Percentiles rank a stretch among this genome's conserved stretches.
Conservation (phyloP, 495 filamentous ascomycete species). For the Penicillium coprophilum region DNA sequence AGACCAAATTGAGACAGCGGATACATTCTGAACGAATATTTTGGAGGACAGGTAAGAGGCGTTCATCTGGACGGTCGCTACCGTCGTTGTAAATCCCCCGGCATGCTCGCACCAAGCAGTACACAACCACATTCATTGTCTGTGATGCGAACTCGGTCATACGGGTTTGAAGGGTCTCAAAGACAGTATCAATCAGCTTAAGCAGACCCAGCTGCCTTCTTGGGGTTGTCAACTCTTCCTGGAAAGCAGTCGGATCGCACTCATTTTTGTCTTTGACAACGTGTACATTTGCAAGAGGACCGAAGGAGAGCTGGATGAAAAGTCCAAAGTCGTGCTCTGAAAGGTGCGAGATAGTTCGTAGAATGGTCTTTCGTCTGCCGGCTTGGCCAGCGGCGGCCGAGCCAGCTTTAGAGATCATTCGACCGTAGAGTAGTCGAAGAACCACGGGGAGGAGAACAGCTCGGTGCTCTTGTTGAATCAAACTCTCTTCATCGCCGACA, state of each 20-base stretch:
- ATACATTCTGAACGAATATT: slow-evolving; percentile 70
- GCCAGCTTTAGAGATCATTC: slow-evolving; percentile 80
- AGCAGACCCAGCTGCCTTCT: slow-evolving; percentile 85
- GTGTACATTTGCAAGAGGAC: slow-evolving; percentile 58
- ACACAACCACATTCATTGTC: slow-evolving; percentile 72
- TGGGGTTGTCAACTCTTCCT: slow-evolving; percentile 53
- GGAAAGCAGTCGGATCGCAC: slow-evolving; percentile 47
- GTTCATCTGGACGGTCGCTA: slow-evolving; percentile 43
- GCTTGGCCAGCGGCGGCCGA: slow-evolving; percentile 40
- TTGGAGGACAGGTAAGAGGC: slow-evolving; percentile 58
- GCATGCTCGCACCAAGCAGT: slow-evolving; percentile 73
- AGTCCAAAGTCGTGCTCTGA: slow-evolving; percentile 64
- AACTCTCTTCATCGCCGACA: slow-evolving; percentile 63
- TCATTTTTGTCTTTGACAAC: slow-evolving; percentile 54
- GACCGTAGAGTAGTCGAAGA: slow-evolving; percentile 84
- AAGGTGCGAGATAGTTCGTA: slow-evolving; percentile 60
- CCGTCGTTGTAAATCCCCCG: slow-evolving; percentile 49
- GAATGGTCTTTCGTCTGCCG: slow-evolving; percentile 64
- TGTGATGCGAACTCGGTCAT: slow-evolving; percentile 59
- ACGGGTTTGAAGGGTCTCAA: slow-evolving; percentile 73
- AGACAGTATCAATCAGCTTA: slow-evolving; percentile 86
- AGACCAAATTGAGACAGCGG: slow-evolving; percentile 76
- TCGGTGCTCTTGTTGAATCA: slow-evolving; percentile 72
- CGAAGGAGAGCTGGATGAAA: slow-evolving; percentile 82
- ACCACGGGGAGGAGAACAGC: slow-evolving; percentile 75